Evolutionary conservation across 73 alveolate species (phyloP), one percentile per base, ranked within the genome.

Genomic region (Paraurostyla sp.): DNA sequence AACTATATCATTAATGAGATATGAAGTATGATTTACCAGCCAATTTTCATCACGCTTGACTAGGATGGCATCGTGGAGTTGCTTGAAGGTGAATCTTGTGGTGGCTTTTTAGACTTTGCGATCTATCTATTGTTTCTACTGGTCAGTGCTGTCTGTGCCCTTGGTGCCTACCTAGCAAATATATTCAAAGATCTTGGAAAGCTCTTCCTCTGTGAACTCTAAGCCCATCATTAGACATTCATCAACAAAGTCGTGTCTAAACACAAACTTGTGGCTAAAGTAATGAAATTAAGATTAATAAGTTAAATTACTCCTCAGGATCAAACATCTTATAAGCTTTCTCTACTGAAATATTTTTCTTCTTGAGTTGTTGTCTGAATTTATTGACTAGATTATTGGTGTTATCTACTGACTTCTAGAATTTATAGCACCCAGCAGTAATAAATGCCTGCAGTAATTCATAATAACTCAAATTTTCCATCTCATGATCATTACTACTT

Each of bases 31-130:
- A n/a, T 52, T 52, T 52, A 52, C 69, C 29, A 87, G 3, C 90
- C 83, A 75, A 48, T 87, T 63, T 57, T 87, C 86, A 43, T 87
- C 93, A 30, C 85, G 65, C 48, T 87, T 71, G 13, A 80, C 75
- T 43, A 87, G 35, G 16, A 87, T 43, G 11, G 93, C 88, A 45
- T 87, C 93, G 32, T 71, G 86, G 76, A 87, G 59, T 57, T 87
- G 49, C 59, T 76, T 71, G 50, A 71, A 42, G 30, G 89, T 73
- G 62, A 87, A 87, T 0, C 78, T 29, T 7, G 93, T 54, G 16
- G 62, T 56, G 15, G 89, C 83, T 27, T 46, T 56, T 38, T 81
- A 32, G 46, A 38, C 22, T 27, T 71, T 87, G 9, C 56, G 43
- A 38, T 56, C 76, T 18, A 87, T 29, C 38, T 71, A 23, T n/a